Evolutionary conservation across 495 filamentous ascomycete species (phyloP).

Genomic region (Aspergillus baeticus): DNA sequence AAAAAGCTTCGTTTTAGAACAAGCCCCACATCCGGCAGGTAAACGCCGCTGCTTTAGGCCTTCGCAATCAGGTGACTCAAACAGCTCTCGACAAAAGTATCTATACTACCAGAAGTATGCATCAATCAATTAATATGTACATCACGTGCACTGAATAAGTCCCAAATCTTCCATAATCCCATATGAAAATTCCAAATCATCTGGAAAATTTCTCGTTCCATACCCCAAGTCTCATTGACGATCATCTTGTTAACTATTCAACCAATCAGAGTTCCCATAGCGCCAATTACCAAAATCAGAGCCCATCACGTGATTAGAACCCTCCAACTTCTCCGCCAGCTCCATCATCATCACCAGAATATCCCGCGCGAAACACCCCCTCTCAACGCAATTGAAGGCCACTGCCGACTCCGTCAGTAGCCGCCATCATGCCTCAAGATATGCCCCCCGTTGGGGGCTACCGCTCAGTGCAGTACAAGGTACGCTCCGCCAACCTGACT

Average conservation of each 20-base stretch:
- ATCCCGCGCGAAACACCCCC: conserved; percentile 14
- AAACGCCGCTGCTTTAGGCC: conserved; percentile 1
- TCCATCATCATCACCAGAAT: conserved; percentile 20
- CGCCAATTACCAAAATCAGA: conserved; percentile 35
- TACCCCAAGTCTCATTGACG: neutral
- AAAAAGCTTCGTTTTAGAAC: conserved; percentile 20
- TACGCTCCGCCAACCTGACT: conserved; percentile 36
- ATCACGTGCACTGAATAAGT: neutral
- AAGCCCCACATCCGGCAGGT: conserved; percentile 9
- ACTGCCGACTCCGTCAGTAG: conserved; percentile 16
- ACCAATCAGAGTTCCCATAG: conserved; percentile 32
- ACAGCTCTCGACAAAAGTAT: too few relatives aligned
- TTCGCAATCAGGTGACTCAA: conserved; percentile 9
- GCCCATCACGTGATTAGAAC: conserved; percentile 31
- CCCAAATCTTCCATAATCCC: too few relatives aligned
- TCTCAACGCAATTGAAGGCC: conserved; percentile 24
- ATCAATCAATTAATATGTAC: too few relatives aligned
- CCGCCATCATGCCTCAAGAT: conserved; percentile 64
- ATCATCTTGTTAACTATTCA: conserved; percentile 1
- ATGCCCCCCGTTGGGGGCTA: conserved; percentile 95
- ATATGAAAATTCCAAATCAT: too few relatives aligned
- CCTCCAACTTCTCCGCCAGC: conserved; percentile 36
- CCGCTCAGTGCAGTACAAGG: conserved; percentile 93
- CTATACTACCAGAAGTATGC: too few relatives aligned
- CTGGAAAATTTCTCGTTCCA: too few relatives aligned